phyloP scores from a whole-genome alignment of 768 basidiomycete species.

The Asterophora parasitica region DNA sequence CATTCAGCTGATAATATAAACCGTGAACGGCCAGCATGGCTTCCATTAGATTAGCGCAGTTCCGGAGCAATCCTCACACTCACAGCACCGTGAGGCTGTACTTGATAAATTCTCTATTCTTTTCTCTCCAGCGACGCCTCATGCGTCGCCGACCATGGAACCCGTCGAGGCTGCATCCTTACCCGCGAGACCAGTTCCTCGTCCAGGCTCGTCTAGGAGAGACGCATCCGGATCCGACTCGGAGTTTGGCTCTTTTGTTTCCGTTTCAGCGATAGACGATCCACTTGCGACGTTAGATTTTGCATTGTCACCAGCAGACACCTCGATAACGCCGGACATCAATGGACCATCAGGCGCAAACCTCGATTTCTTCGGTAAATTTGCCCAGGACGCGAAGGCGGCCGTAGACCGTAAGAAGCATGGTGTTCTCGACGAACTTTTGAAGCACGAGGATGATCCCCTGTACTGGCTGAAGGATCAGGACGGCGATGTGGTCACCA shows the following conservation, averaged over 20 bases:
- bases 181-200: not conserved
- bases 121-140: constrained; percentile 33
- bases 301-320: not conserved
- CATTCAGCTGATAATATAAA: not conserved
- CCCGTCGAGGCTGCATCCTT: not conserved
- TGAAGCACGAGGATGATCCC: constrained; percentile 67
- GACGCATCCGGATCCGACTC: constrained; percentile 25
- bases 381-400: constrained; percentile 51
- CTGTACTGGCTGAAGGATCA: constrained; percentile 47
- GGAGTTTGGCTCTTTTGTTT: constrained; percentile 56
- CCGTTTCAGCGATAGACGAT: constrained; percentile 45
- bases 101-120: constrained; percentile 35
- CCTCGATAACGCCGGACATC: not conserved
- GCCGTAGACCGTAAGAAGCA: constrained; percentile 49
- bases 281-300: constrained; percentile 27
- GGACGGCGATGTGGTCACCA: constrained; percentile 9
- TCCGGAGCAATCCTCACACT: not conserved
- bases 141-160: constrained; percentile 19
- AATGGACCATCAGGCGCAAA: not conserved
- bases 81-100: constrained; percentile 15
- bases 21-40: not conserved
- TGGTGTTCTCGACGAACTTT: constrained; percentile 57
- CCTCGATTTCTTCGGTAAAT: constrained; percentile 55
- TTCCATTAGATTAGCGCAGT: not conserved
- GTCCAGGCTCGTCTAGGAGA: constrained; percentile 3